Percentiles rank a stretch among this genome's conserved stretches.
These are phyloP conservation scores for Neofusicoccum sp. DNA, from an alignment of 2,329 filamentous ascomycete genomes.

Conservation along the genomic window DNA sequence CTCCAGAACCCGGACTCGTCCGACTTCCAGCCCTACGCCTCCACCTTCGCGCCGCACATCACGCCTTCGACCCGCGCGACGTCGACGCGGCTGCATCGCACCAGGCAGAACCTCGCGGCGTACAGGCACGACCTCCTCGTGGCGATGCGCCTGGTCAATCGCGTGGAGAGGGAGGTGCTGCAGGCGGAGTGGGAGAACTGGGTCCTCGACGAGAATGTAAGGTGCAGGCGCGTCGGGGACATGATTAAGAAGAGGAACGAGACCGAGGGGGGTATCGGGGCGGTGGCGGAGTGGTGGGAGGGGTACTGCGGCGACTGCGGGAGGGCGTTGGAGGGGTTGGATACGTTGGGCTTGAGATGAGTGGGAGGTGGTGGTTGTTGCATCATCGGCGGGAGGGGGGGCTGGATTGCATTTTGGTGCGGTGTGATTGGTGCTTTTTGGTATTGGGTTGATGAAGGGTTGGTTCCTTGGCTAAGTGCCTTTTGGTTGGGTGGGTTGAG, in stretches of 20 bases:
- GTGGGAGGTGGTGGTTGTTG: not conserved
- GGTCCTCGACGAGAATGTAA: constrained; percentile 73
- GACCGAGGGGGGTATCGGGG: constrained; percentile 27
- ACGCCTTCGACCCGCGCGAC: constrained; percentile 26
- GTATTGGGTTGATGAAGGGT: too few species aligned
- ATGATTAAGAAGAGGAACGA: constrained; percentile 45
- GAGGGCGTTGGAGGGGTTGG: constrained; percentile 27
- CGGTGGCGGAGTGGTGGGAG: constrained; percentile 55
- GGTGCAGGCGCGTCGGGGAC: constrained; percentile 65
- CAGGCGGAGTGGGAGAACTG: constrained; percentile 91
- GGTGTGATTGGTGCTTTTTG: too few species aligned
- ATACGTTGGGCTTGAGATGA: constrained; percentile 2
- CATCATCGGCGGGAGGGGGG: not conserved
- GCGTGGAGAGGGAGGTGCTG: constrained; percentile 81
- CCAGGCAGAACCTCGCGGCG: constrained; percentile 76
- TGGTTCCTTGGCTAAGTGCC: too few species aligned
- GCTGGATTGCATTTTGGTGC: not conserved
- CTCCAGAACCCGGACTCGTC: constrained; percentile 21
- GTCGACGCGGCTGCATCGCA: constrained; percentile 61
- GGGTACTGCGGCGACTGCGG: constrained; percentile 63
- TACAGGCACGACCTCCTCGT: constrained; percentile 91
- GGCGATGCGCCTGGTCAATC: constrained; percentile 85
- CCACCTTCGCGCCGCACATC: constrained; percentile 16
- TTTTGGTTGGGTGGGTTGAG: not conserved
- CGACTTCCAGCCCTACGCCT: constrained; percentile 1